Percentiles rank a stretch among this genome's conserved stretches.
These are phyloP conservation scores for Colletotrichum endophyticum DNA, from an alignment of 2,329 filamentous ascomycete species.

Conservation along the genomic window DNA sequence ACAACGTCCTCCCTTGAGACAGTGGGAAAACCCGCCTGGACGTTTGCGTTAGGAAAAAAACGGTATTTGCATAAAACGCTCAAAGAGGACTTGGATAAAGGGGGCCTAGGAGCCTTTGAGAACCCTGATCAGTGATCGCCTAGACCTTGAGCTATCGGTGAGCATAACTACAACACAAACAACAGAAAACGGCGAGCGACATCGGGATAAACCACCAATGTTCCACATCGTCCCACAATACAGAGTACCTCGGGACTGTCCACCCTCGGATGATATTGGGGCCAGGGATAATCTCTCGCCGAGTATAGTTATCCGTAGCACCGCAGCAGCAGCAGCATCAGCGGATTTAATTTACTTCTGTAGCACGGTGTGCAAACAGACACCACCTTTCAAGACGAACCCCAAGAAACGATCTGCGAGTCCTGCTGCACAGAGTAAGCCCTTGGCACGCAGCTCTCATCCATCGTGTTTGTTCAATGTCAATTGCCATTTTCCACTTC, in stretches of 20 bases:
- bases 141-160: neutral
- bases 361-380: neutral
- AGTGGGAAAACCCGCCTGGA: neutral
- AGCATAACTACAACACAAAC: neutral
- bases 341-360: neutral
- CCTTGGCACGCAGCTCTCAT: neutral
- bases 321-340: neutral
- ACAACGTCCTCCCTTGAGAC: neutral
- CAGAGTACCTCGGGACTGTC: neutral
- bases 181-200: neutral
- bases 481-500: neutral
- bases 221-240: neutral
- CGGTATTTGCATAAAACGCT: neutral
- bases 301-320: neutral
- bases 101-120: neutral
- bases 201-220: neutral
- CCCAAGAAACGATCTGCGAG: neutral
- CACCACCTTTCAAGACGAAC: neutral
- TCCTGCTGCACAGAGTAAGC: neutral
- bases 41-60: neutral
- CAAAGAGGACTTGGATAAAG: neutral
- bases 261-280: neutral
- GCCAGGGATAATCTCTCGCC: neutral
- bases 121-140: neutral
- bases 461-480: neutral